Conservation (phyloP, 2,329 filamentous ascomycete species). For the Aspergillus sergii region DNA sequence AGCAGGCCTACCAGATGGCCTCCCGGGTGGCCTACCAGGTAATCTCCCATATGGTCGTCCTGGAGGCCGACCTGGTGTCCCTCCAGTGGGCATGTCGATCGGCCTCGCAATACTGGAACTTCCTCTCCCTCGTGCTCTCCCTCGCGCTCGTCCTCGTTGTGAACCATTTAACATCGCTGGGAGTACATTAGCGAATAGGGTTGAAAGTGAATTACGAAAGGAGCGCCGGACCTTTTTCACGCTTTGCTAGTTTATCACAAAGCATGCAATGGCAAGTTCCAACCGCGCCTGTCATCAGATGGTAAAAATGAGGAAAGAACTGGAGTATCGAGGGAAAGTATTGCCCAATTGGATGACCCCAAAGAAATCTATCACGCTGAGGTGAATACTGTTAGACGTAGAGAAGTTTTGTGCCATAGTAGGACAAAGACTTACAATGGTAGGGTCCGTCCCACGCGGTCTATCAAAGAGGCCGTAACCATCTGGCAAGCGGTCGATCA, state of each 20-base stretch:
- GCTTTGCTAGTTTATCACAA: constrained; percentile 39
- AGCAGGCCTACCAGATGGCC: constrained; percentile 15
- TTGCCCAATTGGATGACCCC: constrained; percentile 56
- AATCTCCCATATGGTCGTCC: constrained; percentile 8
- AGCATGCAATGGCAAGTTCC: constrained; percentile 54
- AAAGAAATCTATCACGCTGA: constrained; percentile 58
- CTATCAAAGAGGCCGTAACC: constrained; percentile 58
- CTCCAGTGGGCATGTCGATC: background rate
- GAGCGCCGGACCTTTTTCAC: constrained; percentile 13
- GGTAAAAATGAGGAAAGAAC: constrained; percentile 61
- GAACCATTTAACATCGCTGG: background rate
- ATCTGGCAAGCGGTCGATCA: constrained; percentile 55
- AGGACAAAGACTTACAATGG: constrained; percentile 30
- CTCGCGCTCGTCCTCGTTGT: background rate
- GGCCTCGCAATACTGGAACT: background rate
- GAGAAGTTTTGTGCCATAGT: background rate
- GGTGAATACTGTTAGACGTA: constrained; percentile 9
- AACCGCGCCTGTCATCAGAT: constrained; percentile 54
- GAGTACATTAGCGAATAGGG: background rate
- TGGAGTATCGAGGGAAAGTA: constrained; percentile 57
- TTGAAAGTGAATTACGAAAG: background rate
- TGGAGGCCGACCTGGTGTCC: background rate
- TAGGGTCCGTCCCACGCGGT: constrained; percentile 43
- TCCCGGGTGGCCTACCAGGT: constrained; percentile 14
- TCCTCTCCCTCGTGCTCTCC: constrained; percentile 8